A percentile compares a stretch with the other conserved stretches of the same genome.
phyloP scores from a whole-genome alignment of 2,329 filamentous ascomycete genomes.

The Cordyceps pruinosa region DNA sequence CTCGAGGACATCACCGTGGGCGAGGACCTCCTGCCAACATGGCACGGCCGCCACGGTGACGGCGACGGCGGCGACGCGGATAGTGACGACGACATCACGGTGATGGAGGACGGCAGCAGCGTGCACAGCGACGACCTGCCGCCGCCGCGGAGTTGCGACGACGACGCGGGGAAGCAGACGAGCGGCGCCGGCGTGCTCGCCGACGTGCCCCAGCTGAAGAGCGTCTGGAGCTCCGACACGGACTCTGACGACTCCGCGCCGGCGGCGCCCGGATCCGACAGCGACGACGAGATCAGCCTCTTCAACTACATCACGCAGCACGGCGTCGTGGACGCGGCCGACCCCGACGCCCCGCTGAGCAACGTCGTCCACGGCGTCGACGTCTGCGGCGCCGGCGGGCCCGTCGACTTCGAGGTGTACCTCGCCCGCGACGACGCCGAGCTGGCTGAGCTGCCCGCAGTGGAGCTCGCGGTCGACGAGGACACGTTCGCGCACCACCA shows the following conservation, averaged over 20 bases:
- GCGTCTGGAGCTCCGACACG: not conserved
- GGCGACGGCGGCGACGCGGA: not conserved
- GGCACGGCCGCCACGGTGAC: conserved; percentile 14
- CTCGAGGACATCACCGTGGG: conserved; percentile 21
- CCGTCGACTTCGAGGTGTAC: conserved; percentile 26
- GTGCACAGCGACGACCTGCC: not conserved
- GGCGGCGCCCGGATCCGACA: not conserved
- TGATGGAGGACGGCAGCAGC: not conserved
- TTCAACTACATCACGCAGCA: conserved; percentile 16
- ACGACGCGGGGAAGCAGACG: not conserved
- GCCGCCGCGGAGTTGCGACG: not conserved
- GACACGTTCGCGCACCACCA: conserved; percentile 22
- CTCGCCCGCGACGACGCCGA: conserved; percentile 23
- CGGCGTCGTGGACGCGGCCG: conserved; percentile 8
- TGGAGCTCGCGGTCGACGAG: conserved; percentile 25
- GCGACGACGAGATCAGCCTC: conserved; percentile 6
- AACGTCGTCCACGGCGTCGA: conserved; percentile 25
- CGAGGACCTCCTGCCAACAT: conserved; percentile 23
- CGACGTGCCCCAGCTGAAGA: not conserved
- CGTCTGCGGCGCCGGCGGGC: conserved; percentile 14
- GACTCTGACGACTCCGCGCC: not conserved
- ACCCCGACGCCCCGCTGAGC: conserved; percentile 14
- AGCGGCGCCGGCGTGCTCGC: too few species aligned
- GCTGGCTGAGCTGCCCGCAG: conserved; percentile 20
- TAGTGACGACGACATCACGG: conserved; percentile 13